phyloP scores from a whole-genome alignment of 371 early-diverging fungal genomes.

The Mortierella sp. region DNA sequence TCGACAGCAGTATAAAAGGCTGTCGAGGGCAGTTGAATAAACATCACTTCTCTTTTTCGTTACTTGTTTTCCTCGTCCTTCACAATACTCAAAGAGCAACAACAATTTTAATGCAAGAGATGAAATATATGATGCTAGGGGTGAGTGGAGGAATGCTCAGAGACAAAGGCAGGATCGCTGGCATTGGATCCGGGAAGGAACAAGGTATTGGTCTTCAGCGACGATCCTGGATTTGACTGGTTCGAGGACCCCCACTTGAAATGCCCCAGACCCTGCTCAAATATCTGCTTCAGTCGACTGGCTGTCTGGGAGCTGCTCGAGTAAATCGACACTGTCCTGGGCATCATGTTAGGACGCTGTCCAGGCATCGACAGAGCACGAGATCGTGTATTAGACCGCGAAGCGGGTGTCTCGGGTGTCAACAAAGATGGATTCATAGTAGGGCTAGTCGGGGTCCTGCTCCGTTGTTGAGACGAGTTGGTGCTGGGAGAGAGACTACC shows the following conservation, averaged over 20 bases:
- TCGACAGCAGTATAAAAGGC: too few species aligned
- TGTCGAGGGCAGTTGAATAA: too few species aligned
- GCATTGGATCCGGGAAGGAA: background rate
- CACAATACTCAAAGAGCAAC: too few species aligned
- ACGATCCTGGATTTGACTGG: conserved; percentile 5
- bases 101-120: too few species aligned
- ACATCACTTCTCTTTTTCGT: too few species aligned
- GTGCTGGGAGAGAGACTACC: background rate
- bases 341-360: conserved; percentile 47
- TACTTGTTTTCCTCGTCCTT: too few species aligned
- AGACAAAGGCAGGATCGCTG: background rate
- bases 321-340: conserved; percentile 54
- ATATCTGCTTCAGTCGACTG: conserved; percentile 36
- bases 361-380: conserved; percentile 53
- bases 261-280: conserved; percentile 52
- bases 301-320: conserved; percentile 57
- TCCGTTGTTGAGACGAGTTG: background rate
- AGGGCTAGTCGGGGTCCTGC: background rate
- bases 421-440: conserved; percentile 10
- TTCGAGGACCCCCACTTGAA: conserved; percentile 31
- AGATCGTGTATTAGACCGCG: conserved; percentile 18
- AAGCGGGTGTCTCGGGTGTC: conserved; percentile 17
- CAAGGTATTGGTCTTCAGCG: background rate
- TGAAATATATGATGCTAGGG: background rate
- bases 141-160: background rate